Conservation (phyloP, 495 filamentous ascomycete genomes). For the Hamigera avellanea region DNA sequence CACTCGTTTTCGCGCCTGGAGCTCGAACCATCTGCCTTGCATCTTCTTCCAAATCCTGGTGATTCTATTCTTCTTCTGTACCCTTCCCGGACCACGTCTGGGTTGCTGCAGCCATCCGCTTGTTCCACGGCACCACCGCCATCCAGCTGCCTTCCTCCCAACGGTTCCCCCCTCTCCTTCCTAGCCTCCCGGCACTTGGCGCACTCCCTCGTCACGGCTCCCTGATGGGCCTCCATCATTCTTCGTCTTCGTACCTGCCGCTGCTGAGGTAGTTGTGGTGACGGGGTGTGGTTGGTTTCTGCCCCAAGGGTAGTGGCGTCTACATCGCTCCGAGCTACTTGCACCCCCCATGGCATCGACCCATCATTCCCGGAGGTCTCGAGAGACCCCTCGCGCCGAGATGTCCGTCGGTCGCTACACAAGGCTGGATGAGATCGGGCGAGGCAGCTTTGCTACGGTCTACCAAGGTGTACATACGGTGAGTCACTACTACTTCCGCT, state of each 20-base stretch:
- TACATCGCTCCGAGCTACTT: background rate
- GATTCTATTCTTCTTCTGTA: background rate
- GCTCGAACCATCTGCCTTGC: too few species aligned
- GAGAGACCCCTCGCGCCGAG: slow-evolving; percentile 36
- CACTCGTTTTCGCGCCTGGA: too few species aligned
- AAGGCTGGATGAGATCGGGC: slow-evolving; percentile 76
- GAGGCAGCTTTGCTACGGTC: slow-evolving; percentile 92
- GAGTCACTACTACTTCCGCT: slow-evolving; percentile 24
- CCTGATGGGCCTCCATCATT: slow-evolving; percentile 25
- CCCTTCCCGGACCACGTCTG: background rate
- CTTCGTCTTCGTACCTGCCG: slow-evolving; percentile 9
- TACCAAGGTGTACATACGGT: slow-evolving; percentile 79
- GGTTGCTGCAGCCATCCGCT: slow-evolving; percentile 2
- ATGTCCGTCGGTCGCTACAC: slow-evolving; percentile 66
- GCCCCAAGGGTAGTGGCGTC: background rate
- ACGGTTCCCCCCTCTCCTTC: slow-evolving; percentile 8
- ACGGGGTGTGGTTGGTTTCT: slow-evolving; percentile 15
- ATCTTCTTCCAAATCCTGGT: slow-evolving; percentile 1
- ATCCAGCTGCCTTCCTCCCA: slow-evolving; percentile 4
- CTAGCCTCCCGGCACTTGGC: slow-evolving; percentile 5
- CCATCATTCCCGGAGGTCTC: slow-evolving; percentile 32
- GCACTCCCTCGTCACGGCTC: background rate
- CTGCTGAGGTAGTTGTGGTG: slow-evolving; percentile 33
- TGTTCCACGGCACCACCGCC: slow-evolving; percentile 9
- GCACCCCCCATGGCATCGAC: slow-evolving; percentile 23